phyloP scores from a whole-genome alignment of 2,329 filamentous ascomycete genomes.

The Hypoxylon sp. region DNA sequence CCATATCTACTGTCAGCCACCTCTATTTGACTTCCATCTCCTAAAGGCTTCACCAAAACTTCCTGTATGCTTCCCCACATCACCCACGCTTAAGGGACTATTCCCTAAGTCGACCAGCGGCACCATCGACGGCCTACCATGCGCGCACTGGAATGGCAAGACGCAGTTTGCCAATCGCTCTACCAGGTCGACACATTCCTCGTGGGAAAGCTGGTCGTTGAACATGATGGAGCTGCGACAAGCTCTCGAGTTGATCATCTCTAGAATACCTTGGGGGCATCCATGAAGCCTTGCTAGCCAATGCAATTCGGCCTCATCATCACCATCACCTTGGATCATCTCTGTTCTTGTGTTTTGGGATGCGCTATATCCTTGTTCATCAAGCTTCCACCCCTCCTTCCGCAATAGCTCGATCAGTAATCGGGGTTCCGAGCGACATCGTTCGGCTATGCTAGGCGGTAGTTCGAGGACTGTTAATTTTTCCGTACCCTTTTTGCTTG shows the following conservation, averaged over 20 bases:
- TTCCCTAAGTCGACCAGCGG: constrained; percentile 70
- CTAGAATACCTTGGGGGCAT: constrained; percentile 82
- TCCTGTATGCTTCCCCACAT: constrained; percentile 16
- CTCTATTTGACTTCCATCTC: constrained; percentile 45
- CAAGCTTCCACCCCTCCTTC: constrained; percentile 78
- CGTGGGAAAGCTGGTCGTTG: constrained; percentile 75
- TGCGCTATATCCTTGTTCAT: constrained; percentile 60
- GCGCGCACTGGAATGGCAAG: constrained; percentile 88
- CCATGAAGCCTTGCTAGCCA: constrained; percentile 76
- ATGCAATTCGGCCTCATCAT: constrained; percentile 38
- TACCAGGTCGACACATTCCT: constrained; percentile 73
- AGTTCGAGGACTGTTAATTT: constrained; percentile 70
- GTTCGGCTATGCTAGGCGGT: constrained; percentile 80
- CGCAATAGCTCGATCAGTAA: constrained; percentile 82
- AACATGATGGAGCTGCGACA: constrained; percentile 90
- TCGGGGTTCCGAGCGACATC: constrained; percentile 80
- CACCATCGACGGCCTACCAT: constrained; percentile 78
- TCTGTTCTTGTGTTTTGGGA: constrained; percentile 5
- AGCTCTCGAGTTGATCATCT: constrained; percentile 81
- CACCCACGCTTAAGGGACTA: constrained; percentile 14
- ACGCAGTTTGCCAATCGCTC: constrained; percentile 70
- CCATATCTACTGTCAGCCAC: not conserved
- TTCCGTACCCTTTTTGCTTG: constrained; percentile 15
- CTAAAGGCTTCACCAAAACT: constrained; percentile 49
- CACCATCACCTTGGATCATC: constrained; percentile 15